Percentiles rank a stretch among this genome's conserved stretches.
Conservation (phyloP, 2,329 filamentous ascomycete genomes). For the Arachnopeziza araneosa region DNA sequence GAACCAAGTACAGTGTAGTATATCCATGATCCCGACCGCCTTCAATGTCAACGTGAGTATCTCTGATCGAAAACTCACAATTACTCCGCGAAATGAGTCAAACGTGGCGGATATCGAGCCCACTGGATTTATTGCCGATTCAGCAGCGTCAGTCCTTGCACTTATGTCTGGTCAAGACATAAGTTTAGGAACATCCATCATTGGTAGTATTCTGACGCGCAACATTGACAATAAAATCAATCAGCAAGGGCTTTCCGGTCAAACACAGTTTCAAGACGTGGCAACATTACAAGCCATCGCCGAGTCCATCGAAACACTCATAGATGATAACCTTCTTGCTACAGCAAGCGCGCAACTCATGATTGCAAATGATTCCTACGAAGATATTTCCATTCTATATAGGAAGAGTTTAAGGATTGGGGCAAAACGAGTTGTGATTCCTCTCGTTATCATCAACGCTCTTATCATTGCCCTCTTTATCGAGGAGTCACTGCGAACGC, state of each 20-base stretch:
- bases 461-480: background rate
- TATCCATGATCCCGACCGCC: background rate
- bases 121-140: background rate
- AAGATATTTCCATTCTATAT: background rate
- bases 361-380: background rate
- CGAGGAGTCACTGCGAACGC: background rate
- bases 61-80: background rate
- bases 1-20: background rate
- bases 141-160: background rate
- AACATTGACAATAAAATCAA: background rate
- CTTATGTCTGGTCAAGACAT: background rate
- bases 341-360: conserved; percentile 1
- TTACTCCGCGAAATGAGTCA: background rate
- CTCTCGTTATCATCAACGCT: background rate
- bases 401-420: background rate
- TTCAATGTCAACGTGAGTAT: background rate
- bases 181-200: background rate
- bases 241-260: background rate
- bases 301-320: background rate
- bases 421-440: background rate
- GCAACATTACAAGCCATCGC: background rate
- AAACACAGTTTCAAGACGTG: background rate
- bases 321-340: background rate
- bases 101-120: background rate
- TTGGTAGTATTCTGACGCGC: background rate